Base-by-base conservation (phyloP, 495 filamentous ascomycete species). In the Chaetomium tenue region DNA sequence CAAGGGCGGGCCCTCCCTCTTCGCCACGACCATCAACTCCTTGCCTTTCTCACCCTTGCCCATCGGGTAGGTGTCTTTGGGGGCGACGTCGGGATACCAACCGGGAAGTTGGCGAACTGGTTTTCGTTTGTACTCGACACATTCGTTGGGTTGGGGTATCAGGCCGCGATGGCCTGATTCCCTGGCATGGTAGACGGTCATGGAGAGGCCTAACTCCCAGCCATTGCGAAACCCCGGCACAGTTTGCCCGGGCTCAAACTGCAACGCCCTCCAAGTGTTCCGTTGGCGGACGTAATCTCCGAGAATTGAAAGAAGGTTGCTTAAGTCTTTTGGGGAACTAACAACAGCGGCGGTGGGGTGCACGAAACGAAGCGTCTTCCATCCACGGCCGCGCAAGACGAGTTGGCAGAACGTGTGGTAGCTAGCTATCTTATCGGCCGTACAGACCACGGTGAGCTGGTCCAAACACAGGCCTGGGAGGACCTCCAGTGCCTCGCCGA, bases 281-380 rank as follows among this genome's bases (percentile, higher is more conserved):
- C 37, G 28, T 15, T 33, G 5, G 18, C 3, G 11, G 13, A 16
- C 2, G 15, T 4, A 5, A 1, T 6, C 11, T 16, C 44, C 25
- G 56, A 15, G 18, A 23, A n/a, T n/a, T n/a, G 40, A 4, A 25
- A 16, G 13, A 33, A 16, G 13, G 16, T 0, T n/a, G 16, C 12
- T 8, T 0, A 28, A 33, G 8, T 23, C 18, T 2, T 20, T 25
- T 30, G 16, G 37, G 40, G 22, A 62, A 12, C 50, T 23, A 20
- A 62, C 50, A 33, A 62, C 46, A 11, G n/a, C 39, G 20, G 60
- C 54, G 50, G 1, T 46, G 51, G 20, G 8, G 39, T 23, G 28
- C 23, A 62, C n/a, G 30, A 46, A 62, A 30, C 59, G 58, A n/a
- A 61, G 47, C 3, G 46, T 61, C 12, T 61, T 61, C 59, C 59